These are phyloP conservation scores for Auricularia heimuer DNA, from an alignment of 768 basidiomycete genomes.

Conservation along the genomic window DNA sequence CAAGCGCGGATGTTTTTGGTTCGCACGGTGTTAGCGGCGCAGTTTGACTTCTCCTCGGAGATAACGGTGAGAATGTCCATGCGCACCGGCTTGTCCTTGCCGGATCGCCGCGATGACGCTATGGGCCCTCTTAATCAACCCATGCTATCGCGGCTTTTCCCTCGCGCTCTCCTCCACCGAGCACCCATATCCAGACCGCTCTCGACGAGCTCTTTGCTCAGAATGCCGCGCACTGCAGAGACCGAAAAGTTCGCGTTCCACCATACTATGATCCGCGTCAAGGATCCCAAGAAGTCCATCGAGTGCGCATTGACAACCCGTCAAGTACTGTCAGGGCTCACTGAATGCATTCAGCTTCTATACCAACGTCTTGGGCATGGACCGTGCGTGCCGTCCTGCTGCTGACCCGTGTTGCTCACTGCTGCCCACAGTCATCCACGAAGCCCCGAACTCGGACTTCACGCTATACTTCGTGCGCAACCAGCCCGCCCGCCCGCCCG, in stretches of 20 bases:
- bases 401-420: constrained; percentile 11
- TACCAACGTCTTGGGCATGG: constrained; percentile 23
- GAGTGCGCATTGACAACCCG: constrained; percentile 36
- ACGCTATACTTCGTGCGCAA: constrained; percentile 57
- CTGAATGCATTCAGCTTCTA: background rate
- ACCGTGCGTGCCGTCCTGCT: constrained; percentile 8
- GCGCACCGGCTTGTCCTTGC: too few relatives aligned
- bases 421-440: constrained; percentile 17
- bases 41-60: background rate
- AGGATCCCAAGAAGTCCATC: constrained; percentile 74
- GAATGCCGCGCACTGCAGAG: constrained; percentile 55
- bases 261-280: constrained; percentile 83
- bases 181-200: too few relatives aligned
- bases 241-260: constrained; percentile 70
- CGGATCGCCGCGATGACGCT: too few relatives aligned
- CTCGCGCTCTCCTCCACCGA: too few relatives aligned
- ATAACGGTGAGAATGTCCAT: too few relatives aligned
- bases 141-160: too few relatives aligned
- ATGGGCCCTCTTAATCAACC: too few relatives aligned
- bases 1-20: background rate
- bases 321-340: background rate
- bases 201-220: constrained; percentile 7
- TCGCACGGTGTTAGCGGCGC: background rate
- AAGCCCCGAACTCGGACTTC: constrained; percentile 47
- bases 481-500: background rate